phyloP scores from a whole-genome alignment of 1,284 basidiomycete species.

The Rhodotorula sp. region DNA sequence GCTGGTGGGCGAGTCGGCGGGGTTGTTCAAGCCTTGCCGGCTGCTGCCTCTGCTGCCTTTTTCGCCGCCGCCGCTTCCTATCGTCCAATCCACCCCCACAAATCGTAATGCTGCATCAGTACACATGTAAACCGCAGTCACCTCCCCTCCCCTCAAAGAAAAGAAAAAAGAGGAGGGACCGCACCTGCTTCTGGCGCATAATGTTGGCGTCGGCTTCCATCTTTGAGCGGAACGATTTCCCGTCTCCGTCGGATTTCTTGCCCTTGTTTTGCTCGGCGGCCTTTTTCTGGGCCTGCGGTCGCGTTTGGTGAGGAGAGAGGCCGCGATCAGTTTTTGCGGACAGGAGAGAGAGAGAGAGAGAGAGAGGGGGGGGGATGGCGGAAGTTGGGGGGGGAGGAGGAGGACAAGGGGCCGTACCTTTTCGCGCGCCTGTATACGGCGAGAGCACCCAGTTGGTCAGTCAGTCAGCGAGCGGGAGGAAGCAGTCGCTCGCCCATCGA shows the following conservation, averaged over 20 bases:
- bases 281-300: constrained; percentile 15
- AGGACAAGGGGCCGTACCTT: background rate
- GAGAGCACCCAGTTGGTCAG: background rate
- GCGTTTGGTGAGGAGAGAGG: too few species aligned
- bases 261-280: constrained; percentile 10
- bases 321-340: background rate
- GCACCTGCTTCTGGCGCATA: constrained; percentile 26
- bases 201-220: constrained; percentile 23
- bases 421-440: constrained; percentile 11
- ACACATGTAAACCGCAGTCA: too few species aligned
- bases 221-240: constrained; percentile 5
- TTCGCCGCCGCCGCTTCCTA: constrained; percentile 15
- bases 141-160: too few species aligned
- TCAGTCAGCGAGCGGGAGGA: too few species aligned
- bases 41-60: constrained; percentile 18
- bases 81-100: too few species aligned
- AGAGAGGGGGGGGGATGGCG: background rate
- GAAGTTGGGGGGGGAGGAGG: too few species aligned
- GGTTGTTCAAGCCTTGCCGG: background rate
- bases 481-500: too few species aligned
- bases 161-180: background rate
- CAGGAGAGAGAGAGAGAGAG: background rate
- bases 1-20: too few species aligned
- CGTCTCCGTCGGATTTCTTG: constrained; percentile 17
- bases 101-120: too few species aligned